Base-by-base conservation (phyloP, 768 basidiomycete genomes). In the Russula lepida region DNA sequence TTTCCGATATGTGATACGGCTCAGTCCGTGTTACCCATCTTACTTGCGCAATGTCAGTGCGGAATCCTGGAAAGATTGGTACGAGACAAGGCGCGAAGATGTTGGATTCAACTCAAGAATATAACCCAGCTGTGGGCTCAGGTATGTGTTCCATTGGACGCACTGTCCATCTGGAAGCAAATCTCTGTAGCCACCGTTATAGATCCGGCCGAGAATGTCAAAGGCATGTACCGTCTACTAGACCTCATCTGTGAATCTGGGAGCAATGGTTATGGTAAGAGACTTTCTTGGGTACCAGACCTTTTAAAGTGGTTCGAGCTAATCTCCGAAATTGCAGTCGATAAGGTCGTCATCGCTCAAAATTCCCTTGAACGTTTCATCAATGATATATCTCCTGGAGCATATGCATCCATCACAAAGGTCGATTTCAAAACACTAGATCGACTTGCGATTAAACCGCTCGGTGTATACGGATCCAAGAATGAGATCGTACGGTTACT, bases 311-410 rank as follows among this genome's bases (percentile, higher is more conserved):
- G 28, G 33, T n/a, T 41, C 6, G 6, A n/a, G 27, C 17, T 60
- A 3, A 56, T 17, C 7, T 35, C 15, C 28, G 6, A 13, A 4
- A 47, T 25, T 19, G 12, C 60, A 83, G 84, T 84, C 49, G 81
- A 84, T 63, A 85, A 86, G 67, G 76, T 85, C 33, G 79, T 85
- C 69, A 84, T 85, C 32, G 73, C 74, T 2, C 81, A 83, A 67
- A 72, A 76, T 2, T 79, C 80, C 1, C 69, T 85, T 9, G 70
- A 72, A 63, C 62, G 71, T 6, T 77, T 84, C 52, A 75, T 82
- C 64, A 79, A 84, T 54, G 68, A 66, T 17, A 37, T 83, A 6
- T 73, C 66, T 51, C 81, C 83, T 0, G 77, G 80, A 0, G 77
- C 84, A 7, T 85, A 83, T 64, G 60, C 66, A 1, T 80, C 81